Percentiles rank a stretch among this genome's conserved stretches.
These are phyloP conservation scores for Calocybe gambosa DNA, from an alignment of 1,284 basidiomycete species.

Conservation along the genomic window DNA sequence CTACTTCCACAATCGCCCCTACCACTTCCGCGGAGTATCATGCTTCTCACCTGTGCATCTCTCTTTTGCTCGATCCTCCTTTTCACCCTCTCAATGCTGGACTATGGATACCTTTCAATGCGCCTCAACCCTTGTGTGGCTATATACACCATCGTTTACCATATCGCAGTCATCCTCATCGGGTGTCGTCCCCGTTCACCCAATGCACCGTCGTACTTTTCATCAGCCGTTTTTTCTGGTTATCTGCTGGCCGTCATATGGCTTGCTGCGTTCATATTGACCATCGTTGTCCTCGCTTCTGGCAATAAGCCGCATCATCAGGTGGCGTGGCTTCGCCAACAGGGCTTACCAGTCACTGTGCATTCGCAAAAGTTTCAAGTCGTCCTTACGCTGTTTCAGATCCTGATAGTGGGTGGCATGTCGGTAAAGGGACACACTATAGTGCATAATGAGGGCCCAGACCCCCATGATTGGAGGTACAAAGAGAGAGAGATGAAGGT, in stretches of 20 bases:
- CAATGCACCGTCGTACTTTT: conserved; percentile 28
- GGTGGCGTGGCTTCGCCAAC: conserved; percentile 17
- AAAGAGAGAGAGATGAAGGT: conserved; percentile 5
- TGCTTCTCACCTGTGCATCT: conserved; percentile 23
- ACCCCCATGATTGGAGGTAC: conserved; percentile 21
- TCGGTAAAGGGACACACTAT: conserved; percentile 22
- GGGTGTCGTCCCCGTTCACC: conserved; percentile 20
- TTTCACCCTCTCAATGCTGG: conserved; percentile 27
- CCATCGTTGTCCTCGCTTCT: conserved; percentile 21
- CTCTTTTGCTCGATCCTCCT: conserved; percentile 20
- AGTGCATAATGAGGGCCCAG: conserved; percentile 21
- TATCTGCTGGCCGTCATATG: conserved; percentile 26
- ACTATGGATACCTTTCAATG: conserved; percentile 28
- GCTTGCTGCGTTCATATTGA: conserved; percentile 25
- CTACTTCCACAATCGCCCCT: conserved; percentile 13
- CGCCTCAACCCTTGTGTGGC: conserved; percentile 26
- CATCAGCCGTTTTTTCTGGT: conserved; percentile 23
- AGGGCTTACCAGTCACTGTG: conserved; percentile 22
- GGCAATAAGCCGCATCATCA: conserved; percentile 15
- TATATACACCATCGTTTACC: conserved; percentile 26
- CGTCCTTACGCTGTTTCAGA: conserved; percentile 21
- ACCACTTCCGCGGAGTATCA: conserved; percentile 20
- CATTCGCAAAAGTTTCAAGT: conserved; percentile 24
- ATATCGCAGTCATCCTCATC: conserved; percentile 22
- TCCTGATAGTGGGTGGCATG: conserved; percentile 20